Evolutionary conservation across 2,329 filamentous ascomycete species (phyloP).

Genomic region (Arthrobotrys megalospora): DNA sequence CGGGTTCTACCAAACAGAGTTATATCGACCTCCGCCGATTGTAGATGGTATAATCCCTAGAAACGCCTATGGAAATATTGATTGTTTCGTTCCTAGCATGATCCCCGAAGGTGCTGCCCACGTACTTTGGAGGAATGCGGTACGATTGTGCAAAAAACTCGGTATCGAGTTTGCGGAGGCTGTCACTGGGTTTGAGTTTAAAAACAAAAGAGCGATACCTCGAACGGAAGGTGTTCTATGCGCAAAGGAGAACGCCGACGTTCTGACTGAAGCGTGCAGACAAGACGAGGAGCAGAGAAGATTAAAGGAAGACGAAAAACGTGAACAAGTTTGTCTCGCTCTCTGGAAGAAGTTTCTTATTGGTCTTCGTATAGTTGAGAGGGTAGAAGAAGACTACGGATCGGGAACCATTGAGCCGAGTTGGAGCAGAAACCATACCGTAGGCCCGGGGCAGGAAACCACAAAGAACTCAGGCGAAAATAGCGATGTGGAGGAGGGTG

Average conservation of each 20-base stretch:
- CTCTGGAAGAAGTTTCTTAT: constrained; percentile 75
- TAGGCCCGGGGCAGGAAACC: neutral
- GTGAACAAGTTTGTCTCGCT: constrained; percentile 66
- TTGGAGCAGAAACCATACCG: neutral
- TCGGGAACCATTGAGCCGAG: neutral
- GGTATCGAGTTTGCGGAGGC: constrained; percentile 90
- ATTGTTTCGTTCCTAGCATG: constrained; percentile 53
- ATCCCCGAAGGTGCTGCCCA: constrained; percentile 31
- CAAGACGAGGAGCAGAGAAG: constrained; percentile 45
- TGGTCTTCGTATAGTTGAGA: constrained; percentile 79
- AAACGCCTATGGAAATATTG: constrained; percentile 90
- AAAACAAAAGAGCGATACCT: constrained; percentile 88
- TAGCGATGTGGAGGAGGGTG: constrained; percentile 45
- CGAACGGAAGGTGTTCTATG: constrained; percentile 84
- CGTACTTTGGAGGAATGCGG: constrained; percentile 70
- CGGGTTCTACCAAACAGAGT: constrained; percentile 69
- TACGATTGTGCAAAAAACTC: constrained; percentile 80
- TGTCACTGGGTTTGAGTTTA: constrained; percentile 90
- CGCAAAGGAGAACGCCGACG: constrained; percentile 75
- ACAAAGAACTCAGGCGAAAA: neutral
- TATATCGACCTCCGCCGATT: constrained; percentile 83
- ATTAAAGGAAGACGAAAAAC: constrained; percentile 46
- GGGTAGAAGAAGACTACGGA: constrained; percentile 75
- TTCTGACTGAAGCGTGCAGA: constrained; percentile 67
- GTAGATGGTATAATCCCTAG: constrained; percentile 77